A percentile compares a stretch with the other conserved stretches of the same genome.
These are phyloP conservation scores for Linum usitatissimum DNA, from an alignment of 345 rosid genomes.

Conservation along the genomic window DNA sequence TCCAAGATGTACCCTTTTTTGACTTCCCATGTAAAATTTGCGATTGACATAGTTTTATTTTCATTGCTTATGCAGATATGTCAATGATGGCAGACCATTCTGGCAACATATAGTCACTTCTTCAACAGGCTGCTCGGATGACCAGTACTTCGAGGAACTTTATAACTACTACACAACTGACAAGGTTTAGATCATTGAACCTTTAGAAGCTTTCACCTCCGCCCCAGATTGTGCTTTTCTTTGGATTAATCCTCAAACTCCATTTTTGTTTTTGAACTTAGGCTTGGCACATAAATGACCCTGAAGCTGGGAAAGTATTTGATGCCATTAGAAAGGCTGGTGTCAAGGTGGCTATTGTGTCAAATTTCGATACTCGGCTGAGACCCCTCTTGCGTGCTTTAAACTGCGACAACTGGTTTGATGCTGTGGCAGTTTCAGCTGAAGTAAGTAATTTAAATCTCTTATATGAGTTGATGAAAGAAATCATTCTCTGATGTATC, in stretches of 20 bases:
- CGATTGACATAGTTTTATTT: background rate
- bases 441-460: constrained; percentile 38
- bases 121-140: constrained; percentile 85
- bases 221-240: background rate
- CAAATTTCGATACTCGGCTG: constrained; percentile 91
- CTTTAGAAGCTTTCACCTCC: background rate
- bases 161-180: constrained; percentile 75
- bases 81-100: constrained; percentile 85
- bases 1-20: background rate
- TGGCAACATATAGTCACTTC: constrained; percentile 87
- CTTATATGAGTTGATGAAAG: background rate
- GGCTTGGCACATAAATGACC: constrained; percentile 99
- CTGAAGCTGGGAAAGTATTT: constrained; percentile 79
- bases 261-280: constrained; percentile 14
- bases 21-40: background rate
- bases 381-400: constrained; percentile 75
- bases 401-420: constrained; percentile 88
- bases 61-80: constrained; percentile 45
- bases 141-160: constrained; percentile 85
- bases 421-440: constrained; percentile 94
- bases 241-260: background rate
- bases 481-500: constrained; percentile 9
- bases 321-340: constrained; percentile 67
- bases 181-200: constrained; percentile 32
- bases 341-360: constrained; percentile 79